Base-by-base conservation (phyloP, 2,329 filamentous ascomycete species). In the Tolypocladium ophioglossoides region DNA sequence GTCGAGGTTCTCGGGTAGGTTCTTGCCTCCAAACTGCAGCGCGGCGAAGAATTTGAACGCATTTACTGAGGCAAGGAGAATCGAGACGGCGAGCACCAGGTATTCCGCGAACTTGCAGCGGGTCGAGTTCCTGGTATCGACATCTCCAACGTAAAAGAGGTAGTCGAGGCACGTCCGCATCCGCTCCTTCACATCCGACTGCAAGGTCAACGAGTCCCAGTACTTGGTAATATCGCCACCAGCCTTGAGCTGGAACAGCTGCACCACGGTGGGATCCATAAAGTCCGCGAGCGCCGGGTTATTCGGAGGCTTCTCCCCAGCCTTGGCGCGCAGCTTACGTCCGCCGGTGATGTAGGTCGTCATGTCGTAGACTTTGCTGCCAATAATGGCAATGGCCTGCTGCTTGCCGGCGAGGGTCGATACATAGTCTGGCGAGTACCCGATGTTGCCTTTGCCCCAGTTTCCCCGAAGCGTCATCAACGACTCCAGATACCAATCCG, bases 41-140 rank as follows among this genome's bases (percentile, higher is more conserved):
- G 94, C 94, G 35, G 95, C 95, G 61, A 97, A 79, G 76, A 99
- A 99, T 70, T 99, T 99, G 83, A 97, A 95, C 20, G 80, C 83
- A 62, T 99, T 92, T 57, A 99, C 85, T 48, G 79, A 78, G 62
- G 85, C 87, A 47, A 99, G 77, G 55, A 96, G 62, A 59, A 90
- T 78, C 0, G 92, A 91, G 52, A 99, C 85, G 4, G 87, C 87
- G 38, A 99, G 79, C 22, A 97, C 79, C 59, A 99, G 83, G 70
- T 97, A 99, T 56, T 86, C 85, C 30, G 94, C 84, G 66, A 99
- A 97, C 59, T 87, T 77, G 74, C 94, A 99, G 56, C 83, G 83
- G 1, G 83, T 71, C 1, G 92, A 96, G 71, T 88, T 91, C 75
- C 94, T 81, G 2, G 92, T 97, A 67, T 99, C 94, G 3, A 96